Evolutionary conservation across 2,329 filamentous ascomycete species (phyloP), one percentile per base, ranked within the genome.

Genomic region (Purpureocillium takamizusanense): DNA sequence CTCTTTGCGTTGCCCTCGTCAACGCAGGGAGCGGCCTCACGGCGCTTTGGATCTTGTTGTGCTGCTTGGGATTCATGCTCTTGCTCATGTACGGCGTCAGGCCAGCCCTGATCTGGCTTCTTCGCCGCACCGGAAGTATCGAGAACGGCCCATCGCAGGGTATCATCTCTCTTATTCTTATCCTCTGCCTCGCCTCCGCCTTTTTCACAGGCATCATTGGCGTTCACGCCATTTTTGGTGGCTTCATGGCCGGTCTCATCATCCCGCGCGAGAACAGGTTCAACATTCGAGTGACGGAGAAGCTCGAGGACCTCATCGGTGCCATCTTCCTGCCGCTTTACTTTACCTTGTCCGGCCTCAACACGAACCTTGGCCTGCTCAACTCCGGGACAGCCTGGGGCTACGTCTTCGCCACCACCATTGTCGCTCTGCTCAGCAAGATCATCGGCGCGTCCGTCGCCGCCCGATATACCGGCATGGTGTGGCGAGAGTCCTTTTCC

Each of bases 171-270:
- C 61, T 95, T 23, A 95, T 89, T 0, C 63, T 95, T 4, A 65
- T 95, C 23, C 70, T 95, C 37, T 81, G 83, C 0, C 69, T 97
- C 13, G 70, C 74, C 1, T 92, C 86, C 0, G 74, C 88, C 4
- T 94, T 89, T 68, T 94, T 94, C 55, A 94, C 88, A 0, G 70
- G 82, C 40, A 83, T 92, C 42, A 95, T 97, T 53, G 90, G 90
- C 34, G 81, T 95, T 1, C 90, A 97, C 57, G 78, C 90, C 40
- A 95, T 97, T 55, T 97, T 97, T 52, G 90, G 90, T 31, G 88
- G 83, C 3, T 97, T 97, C 56, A 70, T 95, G 42, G 77, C 90
- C 31, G 90, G 90, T 2, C 60, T 97, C 18, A 92, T 97, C 41
- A 88, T 88, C 49, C 90, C 89, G 0, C 88, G 92, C 53, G 85